These are phyloP conservation scores for Boletellus sp. DNA, from an alignment of 768 basidiomycete species.

Conservation along the genomic window DNA sequence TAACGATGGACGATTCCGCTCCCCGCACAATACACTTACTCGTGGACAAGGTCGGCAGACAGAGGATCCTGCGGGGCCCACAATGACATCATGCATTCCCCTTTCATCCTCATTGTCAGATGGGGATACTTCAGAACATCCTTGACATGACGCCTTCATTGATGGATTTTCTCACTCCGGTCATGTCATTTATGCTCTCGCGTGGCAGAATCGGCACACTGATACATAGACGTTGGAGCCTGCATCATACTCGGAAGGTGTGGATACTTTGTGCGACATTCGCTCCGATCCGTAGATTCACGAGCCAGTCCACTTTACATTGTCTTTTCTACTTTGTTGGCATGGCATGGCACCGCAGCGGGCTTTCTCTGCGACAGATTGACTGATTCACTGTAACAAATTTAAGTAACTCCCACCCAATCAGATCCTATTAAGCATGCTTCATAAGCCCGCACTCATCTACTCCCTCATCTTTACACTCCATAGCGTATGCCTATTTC, in stretches of 20 bases:
- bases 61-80: constrained; percentile 9
- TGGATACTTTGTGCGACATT: constrained; percentile 18
- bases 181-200: constrained; percentile 6
- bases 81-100: constrained; percentile 18
- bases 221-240: constrained; percentile 16
- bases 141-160: constrained; percentile 46
- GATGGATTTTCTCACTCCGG: constrained; percentile 19
- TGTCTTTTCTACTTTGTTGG: constrained; percentile 14
- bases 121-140: constrained; percentile 19
- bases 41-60: constrained; percentile 7
- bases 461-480: neutral
- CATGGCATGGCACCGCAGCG: neutral
- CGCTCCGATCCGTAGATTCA: constrained; percentile 23
- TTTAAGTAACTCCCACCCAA: neutral
- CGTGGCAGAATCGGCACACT: constrained; percentile 7
- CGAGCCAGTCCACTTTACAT: constrained; percentile 13
- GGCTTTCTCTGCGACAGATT: constrained; percentile 6
- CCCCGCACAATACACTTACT: neutral
- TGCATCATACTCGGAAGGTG: constrained; percentile 14
- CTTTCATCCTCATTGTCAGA: constrained; percentile 28
- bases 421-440: neutral
- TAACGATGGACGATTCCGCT: constrained; percentile 13
- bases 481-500: neutral
- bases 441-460: too few species aligned
- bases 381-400: constrained; percentile 14